These are phyloP conservation scores for Aspergillus caelatus DNA, from an alignment of 2,329 filamentous ascomycete genomes.

Conservation along the genomic window DNA sequence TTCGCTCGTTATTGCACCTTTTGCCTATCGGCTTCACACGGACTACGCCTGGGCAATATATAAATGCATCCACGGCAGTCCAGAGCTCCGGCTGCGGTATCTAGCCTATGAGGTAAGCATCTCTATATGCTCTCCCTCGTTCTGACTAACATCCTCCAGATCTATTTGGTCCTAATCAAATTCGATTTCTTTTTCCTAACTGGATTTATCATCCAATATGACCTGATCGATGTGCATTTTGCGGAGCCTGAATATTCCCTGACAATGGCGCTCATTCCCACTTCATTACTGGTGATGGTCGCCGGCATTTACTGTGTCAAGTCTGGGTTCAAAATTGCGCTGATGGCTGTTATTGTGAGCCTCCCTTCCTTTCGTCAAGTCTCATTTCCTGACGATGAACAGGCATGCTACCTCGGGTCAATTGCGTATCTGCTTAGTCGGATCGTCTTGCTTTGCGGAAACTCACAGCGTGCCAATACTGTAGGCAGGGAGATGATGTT, in stretches of 20 bases:
- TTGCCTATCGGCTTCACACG: constrained; percentile 19
- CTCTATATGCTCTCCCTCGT: background rate
- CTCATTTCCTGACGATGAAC: background rate
- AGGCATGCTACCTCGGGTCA: background rate
- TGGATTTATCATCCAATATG: constrained; percentile 25
- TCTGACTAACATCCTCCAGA: constrained; percentile 2
- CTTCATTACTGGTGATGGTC: constrained; percentile 16
- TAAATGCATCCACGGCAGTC: constrained; percentile 18
- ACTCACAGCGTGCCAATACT: background rate
- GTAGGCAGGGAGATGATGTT: constrained; percentile 7
- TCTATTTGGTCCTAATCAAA: constrained; percentile 23
- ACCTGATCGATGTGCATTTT: constrained; percentile 24
- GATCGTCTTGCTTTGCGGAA: constrained; percentile 2
- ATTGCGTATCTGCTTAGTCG: constrained; percentile 5
- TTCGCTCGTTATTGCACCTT: constrained; percentile 13
- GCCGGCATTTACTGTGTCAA: constrained; percentile 9
- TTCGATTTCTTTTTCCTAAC: constrained; percentile 21
- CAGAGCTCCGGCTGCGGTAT: constrained; percentile 13
- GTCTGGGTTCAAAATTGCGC: background rate
- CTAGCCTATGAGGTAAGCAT: constrained; percentile 8
- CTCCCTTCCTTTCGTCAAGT: background rate
- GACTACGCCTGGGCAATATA: constrained; percentile 26
- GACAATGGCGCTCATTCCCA: constrained; percentile 21
- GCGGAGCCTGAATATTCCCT: constrained; percentile 22
- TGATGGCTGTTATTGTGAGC: background rate